phyloP scores from a whole-genome alignment of 768 basidiomycete genomes.

The Hypsizygus marmoreus region DNA sequence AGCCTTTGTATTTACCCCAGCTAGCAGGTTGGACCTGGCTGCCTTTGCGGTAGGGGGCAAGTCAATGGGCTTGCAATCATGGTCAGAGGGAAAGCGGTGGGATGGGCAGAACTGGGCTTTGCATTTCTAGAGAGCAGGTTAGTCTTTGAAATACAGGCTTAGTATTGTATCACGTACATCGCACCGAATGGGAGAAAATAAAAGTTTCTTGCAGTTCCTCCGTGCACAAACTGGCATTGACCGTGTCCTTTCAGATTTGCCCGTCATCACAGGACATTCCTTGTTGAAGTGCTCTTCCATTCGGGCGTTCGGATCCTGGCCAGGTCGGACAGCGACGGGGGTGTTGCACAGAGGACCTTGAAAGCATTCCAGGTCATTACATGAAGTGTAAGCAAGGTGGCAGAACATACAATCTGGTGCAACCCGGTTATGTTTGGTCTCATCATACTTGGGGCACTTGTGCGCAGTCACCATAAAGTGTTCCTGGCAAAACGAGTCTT shows the following conservation, averaged over 20 bases:
- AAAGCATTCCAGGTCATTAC: constrained; percentile 1
- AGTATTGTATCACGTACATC: constrained; percentile 48
- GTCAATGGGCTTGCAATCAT: constrained; percentile 47
- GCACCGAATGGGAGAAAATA: constrained; percentile 76
- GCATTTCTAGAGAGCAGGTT: constrained; percentile 53
- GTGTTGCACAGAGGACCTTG: constrained; percentile 76
- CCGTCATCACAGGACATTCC: constrained; percentile 72
- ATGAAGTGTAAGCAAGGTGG: neutral
- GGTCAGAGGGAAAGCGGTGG: constrained; percentile 80
- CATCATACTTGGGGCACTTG: constrained; percentile 69
- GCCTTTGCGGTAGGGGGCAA: constrained; percentile 18
- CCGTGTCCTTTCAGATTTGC: constrained; percentile 46
- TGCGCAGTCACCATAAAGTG: constrained; percentile 76
- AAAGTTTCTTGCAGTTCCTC: constrained; percentile 67
- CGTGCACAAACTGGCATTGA: constrained; percentile 61
- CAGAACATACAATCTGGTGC: constrained; percentile 70
- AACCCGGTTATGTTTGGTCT: constrained; percentile 68
- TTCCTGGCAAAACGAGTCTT: constrained; percentile 69
- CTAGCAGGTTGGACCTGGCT: constrained; percentile 14
- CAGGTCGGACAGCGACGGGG: constrained; percentile 73
- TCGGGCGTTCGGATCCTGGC: constrained; percentile 77
- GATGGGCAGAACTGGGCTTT: constrained; percentile 70
- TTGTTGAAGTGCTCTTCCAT: constrained; percentile 76
- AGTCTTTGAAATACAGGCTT: constrained; percentile 2
- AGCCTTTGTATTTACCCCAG: constrained; percentile 41